Evolutionary conservation across 169 alveolate species (phyloP).

Genomic region (Theileria orientalis): DNA sequence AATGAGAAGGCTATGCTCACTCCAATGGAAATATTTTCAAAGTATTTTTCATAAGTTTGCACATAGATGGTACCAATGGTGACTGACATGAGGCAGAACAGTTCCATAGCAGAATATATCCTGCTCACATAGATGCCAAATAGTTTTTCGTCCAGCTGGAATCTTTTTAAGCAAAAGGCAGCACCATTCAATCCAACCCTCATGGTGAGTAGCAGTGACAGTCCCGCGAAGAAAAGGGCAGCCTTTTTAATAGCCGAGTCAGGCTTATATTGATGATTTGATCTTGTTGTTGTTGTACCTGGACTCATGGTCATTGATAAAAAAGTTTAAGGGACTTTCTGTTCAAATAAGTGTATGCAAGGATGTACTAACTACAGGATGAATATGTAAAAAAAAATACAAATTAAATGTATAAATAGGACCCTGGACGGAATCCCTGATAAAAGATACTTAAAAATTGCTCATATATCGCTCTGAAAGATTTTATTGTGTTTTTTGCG

Average conservation of each 20-base stretch:
- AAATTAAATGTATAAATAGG: too few species aligned
- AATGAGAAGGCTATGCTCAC: background rate
- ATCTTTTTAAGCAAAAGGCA: background rate
- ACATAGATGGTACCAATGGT: constrained; percentile 11
- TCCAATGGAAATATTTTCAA: background rate
- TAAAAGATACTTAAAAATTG: too few species aligned
- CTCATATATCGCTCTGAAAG: too few species aligned
- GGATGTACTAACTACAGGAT: too few species aligned
- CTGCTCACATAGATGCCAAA: constrained; percentile 4
- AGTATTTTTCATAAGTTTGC: background rate
- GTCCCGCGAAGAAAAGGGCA: constrained; percentile 19
- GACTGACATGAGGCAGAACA: background rate
- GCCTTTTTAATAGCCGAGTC: background rate
- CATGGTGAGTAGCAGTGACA: background rate
- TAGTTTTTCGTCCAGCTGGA: constrained; percentile 1
- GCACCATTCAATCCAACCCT: constrained; percentile 18
- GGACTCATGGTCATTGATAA: too few species aligned
- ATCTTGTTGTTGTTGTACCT: too few species aligned
- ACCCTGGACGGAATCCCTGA: too few species aligned
- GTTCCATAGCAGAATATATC: constrained; percentile 19
- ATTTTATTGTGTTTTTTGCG: too few species aligned
- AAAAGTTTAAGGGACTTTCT: too few species aligned
- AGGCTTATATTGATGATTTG: too few species aligned
- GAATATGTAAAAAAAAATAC: too few species aligned
- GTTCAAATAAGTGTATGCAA: too few species aligned